Evolutionary conservation across 768 basidiomycete species (phyloP), one percentile per base, ranked within the genome.

Genomic region (Phlebiopsis flavidoalba): DNA sequence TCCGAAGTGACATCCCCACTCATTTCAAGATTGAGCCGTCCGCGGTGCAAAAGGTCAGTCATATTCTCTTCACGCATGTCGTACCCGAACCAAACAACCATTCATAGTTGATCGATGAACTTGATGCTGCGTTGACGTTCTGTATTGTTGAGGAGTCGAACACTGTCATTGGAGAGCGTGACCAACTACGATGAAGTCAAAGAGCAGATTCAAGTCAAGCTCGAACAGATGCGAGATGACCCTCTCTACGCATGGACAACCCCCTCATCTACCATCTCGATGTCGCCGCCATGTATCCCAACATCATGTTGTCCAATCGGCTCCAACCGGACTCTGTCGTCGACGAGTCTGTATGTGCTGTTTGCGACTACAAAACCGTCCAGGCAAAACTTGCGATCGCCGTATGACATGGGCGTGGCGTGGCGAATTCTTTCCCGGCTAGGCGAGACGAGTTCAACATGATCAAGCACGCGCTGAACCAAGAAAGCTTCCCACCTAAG

Each of bases 241-340:
- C 96, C 97, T 0, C 97, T 0, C 83, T 86, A 57, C 91, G 96
- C 14, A 79, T 80, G 47, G 95, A 98, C 76, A 91, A 87, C 12
- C 97, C 97, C 0, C 85, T 98, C 64, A 98, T 99, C 70, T 99
- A 99, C 75, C 97, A 99, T 73, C 75, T 98, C 68, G 97, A 99
- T 69, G 97, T 99, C 63, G 97, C 97, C 2, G 97, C 97, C 64
- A 99, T 99, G 97, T 98, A 99, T 72, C 97, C 97, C 59, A 99
- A 98, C 74, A 98, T 99, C 84, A 99, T 99, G 97, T 88, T 99
- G 79, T 98, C 95, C 17, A 99, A 99, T 71, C 92, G 97, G 36
- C 81, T 99, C 1, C 97, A 99, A 67, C 97, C 97, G 1, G 97
- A 99, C 74, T 97, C 97, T 1, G 91, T 98, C 77, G 89, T 98